These are phyloP conservation scores for Dryas drummondii DNA, from an alignment of 306 rosid genomes.

Conservation along the genomic window DNA sequence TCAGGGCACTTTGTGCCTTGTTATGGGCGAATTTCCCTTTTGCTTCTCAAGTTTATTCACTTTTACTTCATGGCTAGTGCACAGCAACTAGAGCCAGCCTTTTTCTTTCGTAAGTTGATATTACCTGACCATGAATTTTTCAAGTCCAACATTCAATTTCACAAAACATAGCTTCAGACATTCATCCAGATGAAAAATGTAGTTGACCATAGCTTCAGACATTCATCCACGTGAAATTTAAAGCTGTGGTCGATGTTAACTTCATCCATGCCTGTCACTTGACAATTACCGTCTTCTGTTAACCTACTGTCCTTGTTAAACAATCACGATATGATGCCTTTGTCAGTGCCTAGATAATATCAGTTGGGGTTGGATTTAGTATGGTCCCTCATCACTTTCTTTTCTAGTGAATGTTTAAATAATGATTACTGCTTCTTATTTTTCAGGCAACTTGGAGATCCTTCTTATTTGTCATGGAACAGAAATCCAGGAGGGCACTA, in stretches of 20 bases:
- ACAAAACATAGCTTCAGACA: no score
- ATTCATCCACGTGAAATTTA: no score
- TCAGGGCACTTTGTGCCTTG: background rate
- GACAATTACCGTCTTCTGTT: no score
- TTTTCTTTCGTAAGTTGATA: background rate
- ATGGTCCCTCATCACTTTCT: no score
- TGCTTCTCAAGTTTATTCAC: background rate
- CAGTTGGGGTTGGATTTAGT: background rate
- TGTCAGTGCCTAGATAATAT: background rate
- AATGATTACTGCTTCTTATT: background rate
- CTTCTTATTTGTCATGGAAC: slow-evolving; percentile 84
- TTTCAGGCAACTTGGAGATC: slow-evolving; percentile 92
- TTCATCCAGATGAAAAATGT: no score
- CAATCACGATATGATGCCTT: background rate
- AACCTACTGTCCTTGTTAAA: no score
- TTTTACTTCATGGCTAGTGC: background rate
- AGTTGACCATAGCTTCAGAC: no score
- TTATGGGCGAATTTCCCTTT: background rate
- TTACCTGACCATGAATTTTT: background rate
- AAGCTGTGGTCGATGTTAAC: no score
- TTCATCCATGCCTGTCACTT: no score
- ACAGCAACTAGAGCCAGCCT: background rate
- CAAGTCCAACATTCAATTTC: no score
- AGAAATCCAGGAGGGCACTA: slow-evolving; percentile 73
- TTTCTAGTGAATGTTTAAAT: no score